Base-by-base conservation (phyloP, 2,329 filamentous ascomycete genomes). In the Ophiostoma himal-ulmi region DNA sequence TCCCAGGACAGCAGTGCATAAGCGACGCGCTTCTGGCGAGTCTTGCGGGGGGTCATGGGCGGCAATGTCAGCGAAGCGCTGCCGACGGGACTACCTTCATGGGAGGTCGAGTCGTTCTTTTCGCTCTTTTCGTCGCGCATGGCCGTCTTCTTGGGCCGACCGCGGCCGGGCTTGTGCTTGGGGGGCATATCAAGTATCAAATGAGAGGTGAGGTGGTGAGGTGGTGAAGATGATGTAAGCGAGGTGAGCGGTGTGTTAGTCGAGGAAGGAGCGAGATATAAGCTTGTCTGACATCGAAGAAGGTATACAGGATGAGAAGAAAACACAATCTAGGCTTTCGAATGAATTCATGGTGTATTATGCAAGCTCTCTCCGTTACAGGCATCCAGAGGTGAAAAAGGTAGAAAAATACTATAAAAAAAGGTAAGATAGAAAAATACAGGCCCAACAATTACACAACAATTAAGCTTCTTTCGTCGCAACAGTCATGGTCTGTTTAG, bases 1-100 rank as follows among this genome's bases (percentile, higher is more conserved):
- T 88, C 83, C 85, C 85, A 88, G 70, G 82, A 78, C n/a, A 86
- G 74, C 44, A 85, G 81, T 4, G 71, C 71, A 34, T 72, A 72
- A 4, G 70, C 70, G 17, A 72, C 71, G 22, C 71, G 71, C 67
- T 72, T 72, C 30, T 14, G n/a, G 39, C 68, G 68, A 14, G 44
- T 26, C n/a, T 67, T 67, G 65, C 65, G 64, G 34, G 60, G 60
- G 14, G 60, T 57, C 52, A 57, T 64, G 6, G 26, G 34, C n/a
- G 62, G 62, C 36, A n/a, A 39, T 2, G 48, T 52, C 65, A 41
- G 65, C 30, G 14, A 67, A 41, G n/a, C 79, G 52, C 77, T 73
- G 13, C 65, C 22, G 5, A 36, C 64, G 39, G 39, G 11, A 67
- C 69, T 68, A 37, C 64, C 52, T 20, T 70, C 30, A 1, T 26